Percentiles rank a stretch among this genome's conserved stretches.
Conservation (phyloP, 78 protist species). For the Emiliania huxleyi region DNA sequence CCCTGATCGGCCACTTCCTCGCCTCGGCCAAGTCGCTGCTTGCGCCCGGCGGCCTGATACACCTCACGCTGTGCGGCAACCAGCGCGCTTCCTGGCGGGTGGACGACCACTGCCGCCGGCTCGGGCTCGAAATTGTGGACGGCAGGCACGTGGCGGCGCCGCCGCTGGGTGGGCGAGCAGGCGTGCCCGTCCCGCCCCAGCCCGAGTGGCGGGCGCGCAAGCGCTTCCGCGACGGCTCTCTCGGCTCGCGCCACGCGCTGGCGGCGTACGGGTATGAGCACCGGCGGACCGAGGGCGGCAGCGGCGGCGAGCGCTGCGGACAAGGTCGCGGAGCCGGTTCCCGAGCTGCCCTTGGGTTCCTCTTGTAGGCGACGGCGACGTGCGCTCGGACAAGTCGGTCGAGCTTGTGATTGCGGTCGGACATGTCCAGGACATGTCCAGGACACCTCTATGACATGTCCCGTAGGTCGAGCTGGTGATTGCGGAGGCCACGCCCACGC, state of each 20-base stretch:
- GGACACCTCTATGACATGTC: too few species aligned
- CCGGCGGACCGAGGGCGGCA: slow-evolving; percentile 48
- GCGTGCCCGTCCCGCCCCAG: background rate
- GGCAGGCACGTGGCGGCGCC: background rate
- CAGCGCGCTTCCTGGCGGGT: background rate
- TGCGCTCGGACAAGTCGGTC: background rate
- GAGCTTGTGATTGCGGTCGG: background rate
- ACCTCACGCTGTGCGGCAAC: background rate
- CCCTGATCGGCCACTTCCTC: background rate
- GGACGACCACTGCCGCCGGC: background rate
- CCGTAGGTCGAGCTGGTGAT: too few species aligned
- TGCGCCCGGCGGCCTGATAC: background rate
- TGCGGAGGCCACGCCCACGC: background rate
- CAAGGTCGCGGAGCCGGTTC: too few species aligned
- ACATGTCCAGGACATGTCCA: too few species aligned
- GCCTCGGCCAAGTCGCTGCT: background rate
- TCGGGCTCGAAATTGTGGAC: background rate
- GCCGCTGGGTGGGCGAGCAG: background rate
- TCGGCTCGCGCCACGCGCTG: background rate
- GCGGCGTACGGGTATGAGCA: background rate
- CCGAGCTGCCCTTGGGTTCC: too few species aligned
- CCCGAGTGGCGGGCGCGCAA: background rate
- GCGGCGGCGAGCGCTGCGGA: too few species aligned
- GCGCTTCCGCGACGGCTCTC: background rate
- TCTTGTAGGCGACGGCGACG: background rate